phyloP scores from a whole-genome alignment of 805 yeast genomes.

The Torulaspora microellipsoides region DNA sequence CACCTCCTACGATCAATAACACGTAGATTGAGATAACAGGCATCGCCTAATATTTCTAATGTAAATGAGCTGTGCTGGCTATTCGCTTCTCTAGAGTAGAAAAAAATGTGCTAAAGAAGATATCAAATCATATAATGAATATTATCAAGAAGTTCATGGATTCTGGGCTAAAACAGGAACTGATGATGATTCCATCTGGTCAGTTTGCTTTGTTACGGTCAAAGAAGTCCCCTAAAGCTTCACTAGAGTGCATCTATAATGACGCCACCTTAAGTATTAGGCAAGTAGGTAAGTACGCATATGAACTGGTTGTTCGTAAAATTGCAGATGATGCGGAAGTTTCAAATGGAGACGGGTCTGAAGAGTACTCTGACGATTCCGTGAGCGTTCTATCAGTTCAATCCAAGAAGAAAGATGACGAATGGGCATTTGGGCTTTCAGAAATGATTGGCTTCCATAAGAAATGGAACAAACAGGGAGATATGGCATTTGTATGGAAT shows the following conservation, averaged over 20 bases:
- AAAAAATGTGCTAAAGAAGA: too few species aligned
- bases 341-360: conserved; percentile 48
- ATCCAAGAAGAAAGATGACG: conserved; percentile 45
- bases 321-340: conserved; percentile 64
- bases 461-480: conserved; percentile 48
- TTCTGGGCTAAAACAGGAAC: conserved; percentile 51
- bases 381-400: conserved; percentile 32
- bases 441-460: conserved; percentile 54
- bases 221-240: conserved; percentile 81
- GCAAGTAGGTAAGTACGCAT: conserved; percentile 59
- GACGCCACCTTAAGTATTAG: conserved; percentile 75
- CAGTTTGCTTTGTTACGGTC: conserved; percentile 69
- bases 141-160: conserved; percentile 62
- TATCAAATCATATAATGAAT: conserved; percentile 47
- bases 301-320: conserved; percentile 66
- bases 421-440: conserved; percentile 65
- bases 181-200: conserved; percentile 73
- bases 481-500: conserved; percentile 66
- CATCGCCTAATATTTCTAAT: too few species aligned
- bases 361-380: conserved; percentile 39
- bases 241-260: conserved; percentile 72
- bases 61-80: too few species aligned
- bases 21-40: too few species aligned
- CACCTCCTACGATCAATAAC: too few species aligned
- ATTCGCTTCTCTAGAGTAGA: too few species aligned